Evolutionary conservation across 495 filamentous ascomycete species (phyloP).

Genomic region (Neurospora hispaniola): DNA sequence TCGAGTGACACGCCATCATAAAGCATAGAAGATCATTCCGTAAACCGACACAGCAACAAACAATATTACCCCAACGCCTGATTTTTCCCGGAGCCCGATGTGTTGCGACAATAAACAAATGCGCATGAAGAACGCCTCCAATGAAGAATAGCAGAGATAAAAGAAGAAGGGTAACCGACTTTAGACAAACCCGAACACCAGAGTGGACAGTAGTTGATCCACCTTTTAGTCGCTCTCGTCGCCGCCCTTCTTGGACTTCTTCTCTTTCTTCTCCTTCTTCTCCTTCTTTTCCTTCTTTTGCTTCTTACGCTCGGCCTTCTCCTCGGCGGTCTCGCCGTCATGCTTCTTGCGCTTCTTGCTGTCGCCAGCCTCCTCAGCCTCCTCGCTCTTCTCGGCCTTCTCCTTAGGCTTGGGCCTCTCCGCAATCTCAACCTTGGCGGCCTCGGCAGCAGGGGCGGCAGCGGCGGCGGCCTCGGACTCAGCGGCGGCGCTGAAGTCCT

Average conservation of each 20-base stretch:
- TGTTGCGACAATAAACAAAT: neutral
- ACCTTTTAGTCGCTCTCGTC: conserved; percentile 31
- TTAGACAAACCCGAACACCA: neutral
- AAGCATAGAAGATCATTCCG: neutral
- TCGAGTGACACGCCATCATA: neutral
- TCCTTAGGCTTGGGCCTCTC: conserved; percentile 26
- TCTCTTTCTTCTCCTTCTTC: conserved; percentile 45
- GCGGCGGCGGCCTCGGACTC: conserved; percentile 22
- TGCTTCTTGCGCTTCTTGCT: conserved; percentile 75
- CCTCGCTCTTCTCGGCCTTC: conserved; percentile 26
- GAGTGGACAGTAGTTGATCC: neutral
- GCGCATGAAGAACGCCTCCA: neutral
- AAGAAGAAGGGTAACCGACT: neutral
- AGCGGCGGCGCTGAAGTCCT: conserved; percentile 58
- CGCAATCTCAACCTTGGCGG: conserved; percentile 9
- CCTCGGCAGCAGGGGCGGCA: conserved; percentile 23
- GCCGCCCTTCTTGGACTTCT: conserved; percentile 43
- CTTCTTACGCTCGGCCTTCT: conserved; percentile 63
- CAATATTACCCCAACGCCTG: neutral
- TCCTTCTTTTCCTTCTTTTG: conserved; percentile 66
- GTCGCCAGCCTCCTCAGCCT: conserved; percentile 23
- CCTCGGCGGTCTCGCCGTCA: conserved; percentile 68
- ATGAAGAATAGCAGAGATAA: neutral
- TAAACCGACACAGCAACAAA: neutral
- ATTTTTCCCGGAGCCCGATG: neutral